Base-by-base conservation (phyloP, 139 green algal species). In the Chlorella sp. region DNA sequence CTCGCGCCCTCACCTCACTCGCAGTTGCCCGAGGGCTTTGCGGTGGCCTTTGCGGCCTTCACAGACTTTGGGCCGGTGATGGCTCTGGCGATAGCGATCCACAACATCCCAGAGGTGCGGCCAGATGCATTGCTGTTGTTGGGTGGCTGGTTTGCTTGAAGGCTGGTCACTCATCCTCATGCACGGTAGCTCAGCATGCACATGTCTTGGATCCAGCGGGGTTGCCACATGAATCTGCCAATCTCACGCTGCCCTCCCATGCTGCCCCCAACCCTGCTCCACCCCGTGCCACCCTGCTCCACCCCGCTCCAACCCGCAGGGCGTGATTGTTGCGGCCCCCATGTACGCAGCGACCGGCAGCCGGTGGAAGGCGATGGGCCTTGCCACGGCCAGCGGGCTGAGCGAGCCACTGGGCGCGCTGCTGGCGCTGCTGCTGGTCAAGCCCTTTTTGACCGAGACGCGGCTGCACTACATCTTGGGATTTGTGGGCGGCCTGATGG, bases 401-500 rank as follows among this genome's bases (percentile, higher is more conserved):
- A 95, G 90, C 2, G 95, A 98, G 87, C 95, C 95, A 0, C 36
- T 97, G 6, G 95, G 95, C 8, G 95, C 95, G 7, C 79, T 96
- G 51, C 62, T 96, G 43, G 91, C 95, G 13, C 83, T 98, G 73
- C 58, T 94, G 38, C 83, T 96, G 74, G 83, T 96, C 26, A 88
- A 89, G 73, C 91, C 93, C 13, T 94, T 96, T 77, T 85, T 97
- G 24, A 83, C 60, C 1, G 58, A 83, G 77, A 77, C 90, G 41
- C 87, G 81, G 9, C 82, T 98, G 62, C 89, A 96, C 20, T 94
- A 92, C 75, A 84, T 97, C 72, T 89, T 98, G 56, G 95, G 92
- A 0, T 92, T 92, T 87, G 94, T 95, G 24, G 95, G 95, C 11
- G 95, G 95, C 48, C 88, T 98, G 70, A 98, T 98, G 95, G 90